These are phyloP conservation scores for Botrytis squamosa DNA, from an alignment of 2,329 filamentous ascomycete genomes.

Conservation along the genomic window DNA sequence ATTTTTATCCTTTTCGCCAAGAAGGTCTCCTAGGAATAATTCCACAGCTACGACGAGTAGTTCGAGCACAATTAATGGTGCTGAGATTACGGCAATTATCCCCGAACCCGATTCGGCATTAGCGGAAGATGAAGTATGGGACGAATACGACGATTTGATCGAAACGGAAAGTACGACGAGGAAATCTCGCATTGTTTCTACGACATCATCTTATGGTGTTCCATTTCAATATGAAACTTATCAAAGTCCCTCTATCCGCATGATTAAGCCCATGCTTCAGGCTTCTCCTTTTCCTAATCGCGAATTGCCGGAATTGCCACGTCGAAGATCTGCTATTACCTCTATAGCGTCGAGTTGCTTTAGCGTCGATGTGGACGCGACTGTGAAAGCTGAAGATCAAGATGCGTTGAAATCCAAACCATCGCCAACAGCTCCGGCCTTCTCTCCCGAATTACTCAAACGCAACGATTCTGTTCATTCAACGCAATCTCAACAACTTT, in stretches of 20 bases:
- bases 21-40: conserved; percentile 63
- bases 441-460: conserved; percentile 45
- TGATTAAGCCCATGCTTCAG: not conserved
- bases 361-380: conserved; percentile 55
- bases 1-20: conserved; percentile 67
- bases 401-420: conserved; percentile 46
- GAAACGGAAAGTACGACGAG: conserved; percentile 57
- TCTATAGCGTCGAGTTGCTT: conserved; percentile 51
- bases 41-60: conserved; percentile 61
- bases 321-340: conserved; percentile 20
- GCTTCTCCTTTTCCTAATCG: not conserved
- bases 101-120: conserved; percentile 61
- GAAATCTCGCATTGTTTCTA: conserved; percentile 48
- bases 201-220: conserved; percentile 55
- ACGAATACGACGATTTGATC: conserved; percentile 88
- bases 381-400: conserved; percentile 43
- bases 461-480: conserved; percentile 37
- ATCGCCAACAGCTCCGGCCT: conserved; percentile 47
- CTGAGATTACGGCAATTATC: conserved; percentile 64
- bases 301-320: conserved; percentile 19
- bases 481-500: conserved; percentile 19
- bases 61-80: conserved; percentile 55
- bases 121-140: conserved; percentile 92
- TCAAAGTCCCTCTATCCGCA: conserved; percentile 30
- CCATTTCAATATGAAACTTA: conserved; percentile 57